phyloP scores from a whole-genome alignment of 495 filamentous ascomycete genomes.

The Viridothelium virens region DNA sequence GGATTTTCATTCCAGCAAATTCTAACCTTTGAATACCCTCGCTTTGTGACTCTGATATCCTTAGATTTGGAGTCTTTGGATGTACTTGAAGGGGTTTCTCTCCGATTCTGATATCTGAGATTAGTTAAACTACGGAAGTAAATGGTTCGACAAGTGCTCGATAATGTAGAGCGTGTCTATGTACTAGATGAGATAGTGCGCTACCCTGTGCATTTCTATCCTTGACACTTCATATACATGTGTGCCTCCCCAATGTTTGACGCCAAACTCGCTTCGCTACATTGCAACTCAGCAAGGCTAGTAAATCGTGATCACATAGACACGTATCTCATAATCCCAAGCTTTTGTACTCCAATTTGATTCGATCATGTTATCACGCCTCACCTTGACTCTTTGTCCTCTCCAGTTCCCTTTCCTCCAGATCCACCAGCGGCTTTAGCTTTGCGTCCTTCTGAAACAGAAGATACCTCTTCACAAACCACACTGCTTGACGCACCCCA shows the following conservation, averaged over 20 bases:
- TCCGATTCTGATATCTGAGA: too few relatives aligned
- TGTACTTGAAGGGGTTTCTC: too few relatives aligned
- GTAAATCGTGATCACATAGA: conserved; percentile 9
- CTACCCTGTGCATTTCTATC: too few relatives aligned
- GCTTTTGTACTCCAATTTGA: not conserved
- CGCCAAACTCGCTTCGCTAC: not conserved
- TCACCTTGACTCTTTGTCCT: not conserved
- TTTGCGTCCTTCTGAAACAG: conserved; percentile 18
- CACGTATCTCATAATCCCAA: not conserved
- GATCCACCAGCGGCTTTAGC: conserved; percentile 16
- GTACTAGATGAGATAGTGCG: not conserved
- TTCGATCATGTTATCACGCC: not conserved
- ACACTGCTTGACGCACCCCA: conserved; percentile 19
- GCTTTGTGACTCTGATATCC: too few relatives aligned
- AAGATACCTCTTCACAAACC: conserved; percentile 23
- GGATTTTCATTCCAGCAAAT: not conserved
- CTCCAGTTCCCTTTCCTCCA: conserved; percentile 3
- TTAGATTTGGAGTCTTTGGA: not conserved
- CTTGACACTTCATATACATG: too few relatives aligned
- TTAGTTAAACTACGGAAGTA: too few relatives aligned
- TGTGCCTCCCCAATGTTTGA: not conserved
- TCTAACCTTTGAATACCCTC: too few relatives aligned
- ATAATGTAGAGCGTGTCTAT: not conserved
- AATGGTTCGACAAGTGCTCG: too few relatives aligned
- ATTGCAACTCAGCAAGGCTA: not conserved